Evolutionary conservation across 352 stramenopile genomes (phyloP), one percentile per base, ranked within the genome.

Genomic region (Phytophthora tubulina): DNA sequence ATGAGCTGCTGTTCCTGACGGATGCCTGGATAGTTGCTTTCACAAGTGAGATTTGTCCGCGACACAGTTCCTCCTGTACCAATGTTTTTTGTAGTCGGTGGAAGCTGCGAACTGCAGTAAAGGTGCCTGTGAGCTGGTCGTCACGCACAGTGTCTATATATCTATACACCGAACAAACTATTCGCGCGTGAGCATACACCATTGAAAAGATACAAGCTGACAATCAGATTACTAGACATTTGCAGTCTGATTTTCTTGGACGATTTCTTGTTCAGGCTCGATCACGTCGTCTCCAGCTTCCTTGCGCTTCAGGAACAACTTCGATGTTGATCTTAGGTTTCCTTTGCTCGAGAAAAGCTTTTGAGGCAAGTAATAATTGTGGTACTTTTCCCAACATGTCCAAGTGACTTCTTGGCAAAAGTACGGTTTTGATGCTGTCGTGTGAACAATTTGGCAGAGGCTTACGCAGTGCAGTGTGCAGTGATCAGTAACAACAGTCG

Each of bases 341-440:
- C 52, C 7, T 50, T 49, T 35, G 15, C 35, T 9, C 3, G 55
- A 53, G 17, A 70, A 70, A 4, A 71, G 31, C 39, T 70, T 63
- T 14, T 63, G 3, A 9, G 53, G 53, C 27, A 75, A 6, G 45
- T 69, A 71, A 54, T 44, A 71, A 1, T 53, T 54, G 21, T 75
- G 61, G 39, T 58, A 75, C 48, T 75, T 67, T 17, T 75, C 67
- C 60, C 60, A 75, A 39, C 67, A 71, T 1, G 67, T 75, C 67
- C 54, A 71, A 3, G 21, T 33, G 1, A 17, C 15, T 9, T 70
- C 42, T 8, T 39, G 30, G 21, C 67, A 75, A 30, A 45, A 58
- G 38, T 67, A 67, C 4, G 39, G 27, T 6, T 55, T 51, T 3
- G 61, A 17, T 14, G 31, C 21, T 31, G 32, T 42, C 7, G 41